phyloP scores from a whole-genome alignment of 1,139 yeast genomes.

The Arxiozyma slooffiae region DNA sequence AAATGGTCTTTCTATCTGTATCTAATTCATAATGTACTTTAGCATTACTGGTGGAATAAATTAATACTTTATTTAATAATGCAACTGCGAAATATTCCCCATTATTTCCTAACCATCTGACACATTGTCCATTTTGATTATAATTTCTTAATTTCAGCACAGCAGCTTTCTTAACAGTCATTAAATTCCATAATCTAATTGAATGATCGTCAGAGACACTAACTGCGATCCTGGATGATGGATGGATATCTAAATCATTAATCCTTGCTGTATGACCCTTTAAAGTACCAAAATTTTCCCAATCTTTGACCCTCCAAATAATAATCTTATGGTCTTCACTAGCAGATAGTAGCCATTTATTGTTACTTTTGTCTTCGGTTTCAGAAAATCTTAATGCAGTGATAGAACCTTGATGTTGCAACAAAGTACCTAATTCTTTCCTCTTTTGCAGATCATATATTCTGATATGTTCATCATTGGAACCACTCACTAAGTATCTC shows the following conservation, averaged over 20 bases:
- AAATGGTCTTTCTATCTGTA: constrained; percentile 47
- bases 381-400: constrained; percentile 65
- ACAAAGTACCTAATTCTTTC: constrained; percentile 82
- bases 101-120: constrained; percentile 46
- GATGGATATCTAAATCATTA: constrained; percentile 81
- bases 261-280: constrained; percentile 77
- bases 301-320: constrained; percentile 92
- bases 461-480: constrained; percentile 91
- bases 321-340: constrained; percentile 86
- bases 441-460: constrained; percentile 90
- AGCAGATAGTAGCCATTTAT: constrained; percentile 84
- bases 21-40: constrained; percentile 43
- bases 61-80: constrained; percentile 49
- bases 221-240: constrained; percentile 83
- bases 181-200: constrained; percentile 82
- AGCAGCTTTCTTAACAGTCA: constrained; percentile 97
- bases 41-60: constrained; percentile 60
- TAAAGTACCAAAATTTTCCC: constrained; percentile 85
- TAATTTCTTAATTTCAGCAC: constrained; percentile 62
- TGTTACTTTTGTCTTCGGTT: constrained; percentile 35
- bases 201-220: constrained; percentile 81
- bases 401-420: constrained; percentile 85
- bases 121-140: constrained; percentile 59
- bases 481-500: constrained; percentile 84
- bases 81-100: constrained; percentile 75